A percentile compares a stretch with the other conserved stretches of the same genome.
Conservation (phyloP, 768 basidiomycete species). For the Pholiota microspora region DNA sequence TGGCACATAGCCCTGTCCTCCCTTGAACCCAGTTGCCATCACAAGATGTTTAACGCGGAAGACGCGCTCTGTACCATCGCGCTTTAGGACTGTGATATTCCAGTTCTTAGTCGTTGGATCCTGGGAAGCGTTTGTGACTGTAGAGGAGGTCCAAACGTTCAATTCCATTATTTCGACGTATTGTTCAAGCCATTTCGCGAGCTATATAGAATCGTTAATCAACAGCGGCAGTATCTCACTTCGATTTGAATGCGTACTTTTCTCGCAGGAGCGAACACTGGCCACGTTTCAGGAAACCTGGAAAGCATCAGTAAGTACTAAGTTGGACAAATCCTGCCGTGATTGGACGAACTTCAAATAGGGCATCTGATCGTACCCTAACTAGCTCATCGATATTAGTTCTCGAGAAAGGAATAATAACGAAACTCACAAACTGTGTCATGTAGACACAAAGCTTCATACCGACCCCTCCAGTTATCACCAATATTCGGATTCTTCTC, state of each 20-base stretch:
- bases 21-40: conserved; percentile 50
- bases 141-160: conserved; percentile 49
- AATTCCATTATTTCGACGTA: conserved; percentile 38
- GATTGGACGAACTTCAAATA: conserved; percentile 49
- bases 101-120: conserved; percentile 33
- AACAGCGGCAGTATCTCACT: not conserved
- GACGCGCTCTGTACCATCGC: conserved; percentile 30
- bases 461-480: conserved; percentile 65
- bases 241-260: conserved; percentile 18
- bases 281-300: conserved; percentile 33
- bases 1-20: conserved; percentile 46
- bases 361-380: conserved; percentile 54
- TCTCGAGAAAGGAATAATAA: not conserved
- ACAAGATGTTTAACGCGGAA: conserved; percentile 51
- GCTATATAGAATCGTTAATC: conserved; percentile 12
- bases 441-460: conserved; percentile 65
- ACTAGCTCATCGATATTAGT: not conserved
- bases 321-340: too few relatives aligned
- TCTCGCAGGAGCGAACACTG: conserved; percentile 26
- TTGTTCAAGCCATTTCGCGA: conserved; percentile 31
- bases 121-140: conserved; percentile 31
- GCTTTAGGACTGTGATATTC: conserved; percentile 38
- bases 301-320: not conserved
- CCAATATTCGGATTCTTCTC: conserved; percentile 63
- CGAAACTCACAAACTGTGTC: conserved; percentile 58